phyloP scores from a whole-genome alignment of 345 rosid species.

The Hibiscus trionum region DNA sequence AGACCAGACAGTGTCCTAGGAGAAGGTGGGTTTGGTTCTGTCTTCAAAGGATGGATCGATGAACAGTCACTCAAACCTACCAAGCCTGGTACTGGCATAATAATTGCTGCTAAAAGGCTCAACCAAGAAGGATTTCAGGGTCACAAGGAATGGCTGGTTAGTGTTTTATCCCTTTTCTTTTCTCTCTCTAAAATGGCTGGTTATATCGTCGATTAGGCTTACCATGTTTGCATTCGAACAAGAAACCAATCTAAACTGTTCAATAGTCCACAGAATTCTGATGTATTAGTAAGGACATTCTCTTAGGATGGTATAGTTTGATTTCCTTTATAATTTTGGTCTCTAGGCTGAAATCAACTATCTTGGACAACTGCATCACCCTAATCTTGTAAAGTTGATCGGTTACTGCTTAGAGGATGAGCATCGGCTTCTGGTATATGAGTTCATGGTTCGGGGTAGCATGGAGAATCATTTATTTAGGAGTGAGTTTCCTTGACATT shows the following conservation, averaged over 20 bases:
- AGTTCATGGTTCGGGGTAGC: conserved; percentile 73
- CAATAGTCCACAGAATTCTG: too few species aligned
- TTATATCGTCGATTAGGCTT: neutral
- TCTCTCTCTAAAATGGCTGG: neutral
- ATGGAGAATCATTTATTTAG: conserved; percentile 72
- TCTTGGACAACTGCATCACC: conserved; percentile 56
- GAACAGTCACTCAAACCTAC: conserved; percentile 55
- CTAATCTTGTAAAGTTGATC: conserved; percentile 67
- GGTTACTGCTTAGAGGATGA: conserved; percentile 78
- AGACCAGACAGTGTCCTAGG: conserved; percentile 90
- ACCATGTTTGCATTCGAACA: neutral
- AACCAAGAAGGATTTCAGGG: conserved; percentile 91
- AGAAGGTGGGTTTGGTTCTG: conserved; percentile 97
- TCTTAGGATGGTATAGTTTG: neutral
- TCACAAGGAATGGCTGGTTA: conserved; percentile 96
- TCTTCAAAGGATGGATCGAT: conserved; percentile 95
- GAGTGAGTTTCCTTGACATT: conserved; percentile 34
- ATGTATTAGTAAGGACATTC: neutral
- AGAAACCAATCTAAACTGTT: too few species aligned
- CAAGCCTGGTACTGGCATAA: conserved; percentile 79
- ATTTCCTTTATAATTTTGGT: conserved; percentile 9
- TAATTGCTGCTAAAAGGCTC: conserved; percentile 84
- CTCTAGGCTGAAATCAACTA: conserved; percentile 66
- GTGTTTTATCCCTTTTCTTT: conserved; percentile 9
- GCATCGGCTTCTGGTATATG: conserved; percentile 62